A percentile compares a stretch with the other conserved stretches of the same genome.
phyloP scores from a whole-genome alignment of 768 basidiomycete genomes.

The Suillus spraguei region DNA sequence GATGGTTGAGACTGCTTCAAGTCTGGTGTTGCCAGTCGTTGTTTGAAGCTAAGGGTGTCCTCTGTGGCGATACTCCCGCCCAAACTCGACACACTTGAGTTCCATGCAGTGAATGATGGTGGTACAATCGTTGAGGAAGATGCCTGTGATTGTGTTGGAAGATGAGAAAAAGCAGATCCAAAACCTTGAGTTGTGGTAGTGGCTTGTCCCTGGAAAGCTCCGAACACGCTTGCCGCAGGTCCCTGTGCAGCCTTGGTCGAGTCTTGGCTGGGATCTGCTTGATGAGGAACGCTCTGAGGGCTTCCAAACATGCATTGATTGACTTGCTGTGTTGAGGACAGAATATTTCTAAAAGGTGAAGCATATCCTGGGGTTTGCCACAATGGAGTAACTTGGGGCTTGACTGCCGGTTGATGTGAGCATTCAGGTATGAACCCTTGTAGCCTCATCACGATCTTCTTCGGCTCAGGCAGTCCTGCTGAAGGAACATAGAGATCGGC shows the following conservation, averaged over 20 bases:
- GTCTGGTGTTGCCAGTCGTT: not conserved
- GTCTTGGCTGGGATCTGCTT: not conserved
- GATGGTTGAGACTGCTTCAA: not conserved
- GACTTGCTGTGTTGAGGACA: not conserved
- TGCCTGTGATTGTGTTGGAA: not conserved
- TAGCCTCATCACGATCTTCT: slow-evolving; percentile 20
- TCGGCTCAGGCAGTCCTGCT: slow-evolving; percentile 25
- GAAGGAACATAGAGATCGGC: slow-evolving; percentile 21
- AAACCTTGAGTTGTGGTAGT: not conserved
- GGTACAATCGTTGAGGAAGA: not conserved
- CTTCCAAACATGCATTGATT: not conserved
- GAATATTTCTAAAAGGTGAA: not conserved
- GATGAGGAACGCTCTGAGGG: not conserved
- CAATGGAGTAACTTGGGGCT: not conserved
- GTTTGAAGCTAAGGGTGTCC: not conserved
- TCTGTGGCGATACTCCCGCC: not conserved
- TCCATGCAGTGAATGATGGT: not conserved
- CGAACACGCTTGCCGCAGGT: too few species aligned
- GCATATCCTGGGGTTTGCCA: not conserved
- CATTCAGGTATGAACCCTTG: not conserved
- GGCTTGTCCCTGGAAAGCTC: not conserved
- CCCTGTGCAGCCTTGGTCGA: not conserved
- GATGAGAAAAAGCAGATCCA: not conserved
- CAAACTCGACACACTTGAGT: not conserved
- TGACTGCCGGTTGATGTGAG: too few species aligned